phyloP scores from a whole-genome alignment of 805 yeast species.

The Phaffomyces thermotolerans region DNA sequence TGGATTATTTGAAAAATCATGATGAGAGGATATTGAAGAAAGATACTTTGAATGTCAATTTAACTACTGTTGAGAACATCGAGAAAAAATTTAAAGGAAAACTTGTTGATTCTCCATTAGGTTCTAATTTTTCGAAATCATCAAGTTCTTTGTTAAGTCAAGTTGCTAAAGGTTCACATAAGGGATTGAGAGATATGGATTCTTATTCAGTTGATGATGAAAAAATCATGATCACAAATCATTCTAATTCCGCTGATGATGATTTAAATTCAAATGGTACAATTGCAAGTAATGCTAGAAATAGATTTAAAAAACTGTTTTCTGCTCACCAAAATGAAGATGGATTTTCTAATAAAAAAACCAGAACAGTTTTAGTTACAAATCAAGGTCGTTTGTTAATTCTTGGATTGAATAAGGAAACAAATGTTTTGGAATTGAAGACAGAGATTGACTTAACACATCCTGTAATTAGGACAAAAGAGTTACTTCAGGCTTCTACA shows the following conservation, averaged over 20 bases:
- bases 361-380: conserved; percentile 51
- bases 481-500: conserved; percentile 37
- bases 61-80: conserved; percentile 39
- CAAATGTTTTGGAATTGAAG: conserved; percentile 38
- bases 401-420: conserved; percentile 31
- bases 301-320: conserved; percentile 21
- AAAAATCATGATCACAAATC: conserved; percentile 22
- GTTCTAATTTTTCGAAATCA: conserved; percentile 32
- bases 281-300: conserved; percentile 10
- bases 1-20: conserved; percentile 40
- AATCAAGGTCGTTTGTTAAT: conserved; percentile 56
- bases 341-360: conserved; percentile 25
- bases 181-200: conserved; percentile 33
- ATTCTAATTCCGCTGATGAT: conserved; percentile 7
- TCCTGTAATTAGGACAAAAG: conserved; percentile 50
- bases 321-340: conserved; percentile 21
- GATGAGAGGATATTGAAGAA: conserved; percentile 56
- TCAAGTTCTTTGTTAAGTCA: conserved; percentile 33
- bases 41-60: conserved; percentile 44
- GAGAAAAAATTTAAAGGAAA: conserved; percentile 53
- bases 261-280: conserved; percentile 14
- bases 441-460: conserved; percentile 49
- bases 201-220: conserved; percentile 24
- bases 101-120: conserved; percentile 52
- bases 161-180: conserved; percentile 37